Evolutionary conservation across 805 yeast species (phyloP), one percentile per base, ranked within the genome.

Genomic region (Candida cerambycidarum): DNA sequence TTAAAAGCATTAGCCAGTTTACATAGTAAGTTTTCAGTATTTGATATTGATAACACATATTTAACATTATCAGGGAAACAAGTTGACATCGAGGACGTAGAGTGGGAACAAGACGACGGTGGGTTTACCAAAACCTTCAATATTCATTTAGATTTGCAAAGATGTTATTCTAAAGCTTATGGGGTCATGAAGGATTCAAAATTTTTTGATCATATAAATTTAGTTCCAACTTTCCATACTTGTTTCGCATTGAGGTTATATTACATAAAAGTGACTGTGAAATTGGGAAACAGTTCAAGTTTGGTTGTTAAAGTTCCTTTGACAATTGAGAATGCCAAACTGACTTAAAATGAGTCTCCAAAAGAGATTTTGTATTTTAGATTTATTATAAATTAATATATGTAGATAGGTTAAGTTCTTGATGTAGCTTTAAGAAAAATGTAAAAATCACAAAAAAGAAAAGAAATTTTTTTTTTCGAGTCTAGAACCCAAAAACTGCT

Each of bases 201-300:
- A 51, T 15, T 54, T 3, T 61, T 67, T 30, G 67, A 67, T 36
- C 44, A 46, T 29, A 44, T 67, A 8, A 62, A 68, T 5, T 54
- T 69, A 42, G 71, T 69, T 3, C 76, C 76, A 1, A 61, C 54
- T 33, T 65, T 64, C 51, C 75, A 70, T 47, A 55, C 60, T 5
- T 70, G 76, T 42, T 50, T 58, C 23, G 53, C 61, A 50, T 54
- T 67, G 11, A 51, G 75, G 37, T 25, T 70, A 21, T 68, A 70
- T 49, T 69, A 64, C 41, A 47, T 68, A 29, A 62, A 63, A 31
- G 46, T 67, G 3, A 48, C 51, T 1, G 57, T 65, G 23, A 63
- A 57, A 44, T 48, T 70, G 34, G 43, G 45, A 14, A 61, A 60
- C 36, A 69, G 69, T 0, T 64, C 58, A 8, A 32, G 49, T 12